Evolutionary conservation across 2,329 filamentous ascomycete genomes (phyloP).

Genomic region (Aspergillus pseudoviridinutans): DNA sequence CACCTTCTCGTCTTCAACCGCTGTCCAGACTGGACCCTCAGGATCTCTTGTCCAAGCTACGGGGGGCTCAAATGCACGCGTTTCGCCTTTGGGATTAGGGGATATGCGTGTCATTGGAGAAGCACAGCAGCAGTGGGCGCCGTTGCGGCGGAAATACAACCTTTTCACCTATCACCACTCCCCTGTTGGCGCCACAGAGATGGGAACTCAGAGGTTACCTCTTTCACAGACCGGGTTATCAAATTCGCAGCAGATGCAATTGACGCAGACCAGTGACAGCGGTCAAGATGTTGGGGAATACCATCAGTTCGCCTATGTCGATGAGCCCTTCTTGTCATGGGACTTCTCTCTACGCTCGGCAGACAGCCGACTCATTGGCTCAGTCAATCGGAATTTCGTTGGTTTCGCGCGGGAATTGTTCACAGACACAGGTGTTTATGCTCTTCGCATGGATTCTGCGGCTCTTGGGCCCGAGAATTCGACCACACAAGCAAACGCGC

Average conservation of each 20-base stretch:
- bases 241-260: slow-evolving; percentile 44
- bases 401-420: slow-evolving; percentile 63
- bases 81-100: slow-evolving; percentile 51
- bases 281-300: slow-evolving; percentile 43
- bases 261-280: slow-evolving; percentile 22
- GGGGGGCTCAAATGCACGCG: slow-evolving; percentile 45
- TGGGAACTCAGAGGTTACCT: slow-evolving; percentile 38
- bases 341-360: slow-evolving; percentile 57
- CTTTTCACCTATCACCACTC: slow-evolving; percentile 56
- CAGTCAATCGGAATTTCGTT: slow-evolving; percentile 60
- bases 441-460: slow-evolving; percentile 61
- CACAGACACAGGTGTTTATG: slow-evolving; percentile 63
- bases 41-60: slow-evolving; percentile 38
- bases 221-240: slow-evolving; percentile 48
- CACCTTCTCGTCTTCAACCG: slow-evolving; percentile 37
- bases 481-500: slow-evolving; percentile 15
- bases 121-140: slow-evolving; percentile 62
- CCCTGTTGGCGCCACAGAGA: slow-evolving; percentile 31
- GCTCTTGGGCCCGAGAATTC: slow-evolving; percentile 37
- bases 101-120: slow-evolving; percentile 62
- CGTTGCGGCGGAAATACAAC: slow-evolving; percentile 60
- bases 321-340: slow-evolving; percentile 62
- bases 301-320: slow-evolving; percentile 58
- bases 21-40: slow-evolving; percentile 43
- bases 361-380: slow-evolving; percentile 51